These are phyloP conservation scores for Cryptosporidium ubiquitum DNA, from an alignment of 169 alveolate species.

Conservation along the genomic window DNA sequence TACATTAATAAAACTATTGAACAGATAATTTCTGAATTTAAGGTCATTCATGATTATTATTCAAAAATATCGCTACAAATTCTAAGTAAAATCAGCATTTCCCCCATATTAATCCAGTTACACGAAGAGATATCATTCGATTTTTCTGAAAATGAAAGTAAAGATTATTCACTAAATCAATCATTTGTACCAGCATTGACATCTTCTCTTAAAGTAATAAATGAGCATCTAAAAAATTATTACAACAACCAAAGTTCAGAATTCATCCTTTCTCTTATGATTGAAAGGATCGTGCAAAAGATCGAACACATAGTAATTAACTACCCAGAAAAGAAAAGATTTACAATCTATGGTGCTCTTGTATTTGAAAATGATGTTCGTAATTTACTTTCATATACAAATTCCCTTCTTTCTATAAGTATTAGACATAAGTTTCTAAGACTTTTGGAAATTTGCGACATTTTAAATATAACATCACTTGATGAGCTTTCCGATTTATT, in stretches of 20 bases:
- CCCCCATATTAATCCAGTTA: constrained; percentile 38
- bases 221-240: constrained; percentile 54
- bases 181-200: constrained; percentile 57
- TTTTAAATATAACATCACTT: constrained; percentile 38
- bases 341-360: constrained; percentile 68
- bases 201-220: constrained; percentile 35
- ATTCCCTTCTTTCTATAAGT: constrained; percentile 68
- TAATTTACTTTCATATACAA: constrained; percentile 47
- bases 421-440: constrained; percentile 60
- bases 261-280: constrained; percentile 56
- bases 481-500: constrained; percentile 62
- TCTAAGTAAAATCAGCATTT: constrained; percentile 54
- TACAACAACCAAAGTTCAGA: constrained; percentile 59
- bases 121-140: constrained; percentile 60
- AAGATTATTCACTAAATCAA: constrained; percentile 49
- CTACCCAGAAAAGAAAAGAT: constrained; percentile 61
- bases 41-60: constrained; percentile 45
- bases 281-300: constrained; percentile 61
- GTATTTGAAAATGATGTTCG: constrained; percentile 69
- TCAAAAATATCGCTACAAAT: constrained; percentile 61
- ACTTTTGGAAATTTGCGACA: constrained; percentile 56
- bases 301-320: constrained; percentile 58
- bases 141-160: constrained; percentile 51
- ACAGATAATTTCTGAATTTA: constrained; percentile 32
- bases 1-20: constrained; percentile 26